phyloP scores from a whole-genome alignment of 2,329 filamentous ascomycete genomes.

The Fusarium lateritium region DNA sequence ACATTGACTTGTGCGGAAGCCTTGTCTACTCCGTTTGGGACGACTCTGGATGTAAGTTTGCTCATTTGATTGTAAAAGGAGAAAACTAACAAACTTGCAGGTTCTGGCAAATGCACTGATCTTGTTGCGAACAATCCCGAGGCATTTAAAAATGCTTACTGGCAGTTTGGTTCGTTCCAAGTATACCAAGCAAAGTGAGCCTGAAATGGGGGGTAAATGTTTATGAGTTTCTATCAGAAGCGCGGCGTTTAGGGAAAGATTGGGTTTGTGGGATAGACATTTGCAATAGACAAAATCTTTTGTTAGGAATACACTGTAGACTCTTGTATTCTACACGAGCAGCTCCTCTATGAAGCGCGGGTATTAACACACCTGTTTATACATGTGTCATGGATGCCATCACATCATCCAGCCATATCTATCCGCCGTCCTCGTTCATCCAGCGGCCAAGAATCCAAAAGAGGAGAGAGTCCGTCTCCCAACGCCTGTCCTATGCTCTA shows the following conservation, averaged over 20 bases:
- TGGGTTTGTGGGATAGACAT: constrained; percentile 11
- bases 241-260: constrained; percentile 41
- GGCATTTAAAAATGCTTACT: constrained; percentile 72
- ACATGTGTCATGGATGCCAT: constrained; percentile 32
- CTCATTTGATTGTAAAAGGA: no score
- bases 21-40: constrained; percentile 65
- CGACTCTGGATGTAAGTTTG: constrained; percentile 60
- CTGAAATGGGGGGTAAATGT: background rate
- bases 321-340: constrained; percentile 32
- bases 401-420: constrained; percentile 13
- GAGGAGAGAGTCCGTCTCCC: constrained; percentile 49
- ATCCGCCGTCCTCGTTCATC: constrained; percentile 13
- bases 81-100: constrained; percentile 48
- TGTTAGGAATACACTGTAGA: constrained; percentile 26
- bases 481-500: constrained; percentile 55
- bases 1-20: constrained; percentile 76
- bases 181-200: constrained; percentile 63
- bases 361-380: constrained; percentile 42
- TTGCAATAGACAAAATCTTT: constrained; percentile 12
- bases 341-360: constrained; percentile 35
- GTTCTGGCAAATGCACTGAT: constrained; percentile 69
- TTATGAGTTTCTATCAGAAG: constrained; percentile 28
- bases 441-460: constrained; percentile 45
- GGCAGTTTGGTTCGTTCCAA: constrained; percentile 74
- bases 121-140: constrained; percentile 70